Base-by-base conservation (phyloP, 495 filamentous ascomycete species). In the Tuber calosporum region DNA sequence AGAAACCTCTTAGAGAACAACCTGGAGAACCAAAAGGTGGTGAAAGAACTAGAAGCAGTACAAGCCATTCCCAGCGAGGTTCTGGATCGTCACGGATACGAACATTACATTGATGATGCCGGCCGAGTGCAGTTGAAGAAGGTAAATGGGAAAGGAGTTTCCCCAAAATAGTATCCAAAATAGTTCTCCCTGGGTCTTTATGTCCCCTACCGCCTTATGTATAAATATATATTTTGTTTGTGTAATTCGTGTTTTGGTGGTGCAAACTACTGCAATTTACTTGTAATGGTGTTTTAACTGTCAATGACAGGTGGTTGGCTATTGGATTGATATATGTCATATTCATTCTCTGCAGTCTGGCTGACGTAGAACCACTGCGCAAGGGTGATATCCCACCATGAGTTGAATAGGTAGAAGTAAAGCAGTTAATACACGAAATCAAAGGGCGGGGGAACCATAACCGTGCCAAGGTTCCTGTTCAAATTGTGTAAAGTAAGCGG, bases 1-100 rank as follows among this genome's bases (percentile, higher is more conserved):
- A 87, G 89, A 66, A 91, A 92, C 81, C 76, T 91, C 74, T 83
- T 93, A 15, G 90, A 92, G 75, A 87, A 87, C 0, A 91, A 90
- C 74, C 80, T 83, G 38, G 87, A 88, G 74, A 92, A 92, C 74
- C 87, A 89, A 79, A 85, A 85, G 40, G 82, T 90, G 6, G 87
- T 92, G 19, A 83, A 87, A 69, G 84, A 85, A 36, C 82, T 92
- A 36, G 86, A 88, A 76, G 85, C 86, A 9, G 82, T 84, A 6
- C 83, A 86, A 77, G 84, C 85, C 11, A 84, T 87, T 7, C 85
- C 82, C 37, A 85, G 85, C 68, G 86, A 88, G 11, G 80, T 87
- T 34, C 53, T 88, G 72, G 86, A 87, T 70, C 83, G 83, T 70
- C 83, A 83, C 72, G 87, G 86, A 13, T 86, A 86, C 45, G 86